Evolutionary conservation across 164 flowering plant genomes (phyloP).

Genomic region (Nymphaea thermarum): DNA sequence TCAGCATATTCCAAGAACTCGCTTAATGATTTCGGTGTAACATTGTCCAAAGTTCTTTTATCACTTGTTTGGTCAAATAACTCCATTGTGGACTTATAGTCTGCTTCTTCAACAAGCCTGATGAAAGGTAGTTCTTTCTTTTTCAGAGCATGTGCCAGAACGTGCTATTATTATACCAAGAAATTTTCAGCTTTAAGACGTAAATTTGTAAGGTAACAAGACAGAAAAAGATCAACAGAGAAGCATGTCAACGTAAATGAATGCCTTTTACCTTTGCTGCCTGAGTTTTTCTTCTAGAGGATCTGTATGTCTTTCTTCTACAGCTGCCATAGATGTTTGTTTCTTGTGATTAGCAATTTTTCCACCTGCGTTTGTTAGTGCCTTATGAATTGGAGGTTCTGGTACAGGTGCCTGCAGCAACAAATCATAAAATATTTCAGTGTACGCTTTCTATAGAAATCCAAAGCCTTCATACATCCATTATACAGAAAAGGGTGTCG

Average conservation of each 20-base stretch:
- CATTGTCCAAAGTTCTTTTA: constrained; percentile 61
- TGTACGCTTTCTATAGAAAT: no score
- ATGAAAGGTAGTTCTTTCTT: neutral
- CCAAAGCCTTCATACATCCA: no score
- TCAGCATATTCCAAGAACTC: constrained; percentile 91
- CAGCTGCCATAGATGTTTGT: constrained; percentile 29
- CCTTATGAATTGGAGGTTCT: no score
- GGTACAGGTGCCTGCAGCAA: neutral
- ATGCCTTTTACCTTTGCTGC: constrained; percentile 52
- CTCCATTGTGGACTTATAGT: constrained; percentile 68
- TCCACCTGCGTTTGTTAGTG: neutral
- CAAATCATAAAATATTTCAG: no score
- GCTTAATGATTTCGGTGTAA: constrained; percentile 83
- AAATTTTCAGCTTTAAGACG: neutral
- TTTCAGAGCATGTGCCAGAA: neutral
- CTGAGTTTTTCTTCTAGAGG: constrained; percentile 91
- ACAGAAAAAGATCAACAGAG: neutral
- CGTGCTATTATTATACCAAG: neutral
- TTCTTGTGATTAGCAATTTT: constrained; percentile 13
- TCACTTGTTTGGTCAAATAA: constrained; percentile 58
- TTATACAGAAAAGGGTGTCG: no score
- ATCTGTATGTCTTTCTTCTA: constrained; percentile 46
- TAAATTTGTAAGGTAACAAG: neutral
- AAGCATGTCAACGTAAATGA: neutral
- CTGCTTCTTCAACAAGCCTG: constrained; percentile 96